These are phyloP conservation scores for Hirsutella thompsonii DNA, from an alignment of 2,329 filamentous ascomycete species.

Conservation along the genomic window DNA sequence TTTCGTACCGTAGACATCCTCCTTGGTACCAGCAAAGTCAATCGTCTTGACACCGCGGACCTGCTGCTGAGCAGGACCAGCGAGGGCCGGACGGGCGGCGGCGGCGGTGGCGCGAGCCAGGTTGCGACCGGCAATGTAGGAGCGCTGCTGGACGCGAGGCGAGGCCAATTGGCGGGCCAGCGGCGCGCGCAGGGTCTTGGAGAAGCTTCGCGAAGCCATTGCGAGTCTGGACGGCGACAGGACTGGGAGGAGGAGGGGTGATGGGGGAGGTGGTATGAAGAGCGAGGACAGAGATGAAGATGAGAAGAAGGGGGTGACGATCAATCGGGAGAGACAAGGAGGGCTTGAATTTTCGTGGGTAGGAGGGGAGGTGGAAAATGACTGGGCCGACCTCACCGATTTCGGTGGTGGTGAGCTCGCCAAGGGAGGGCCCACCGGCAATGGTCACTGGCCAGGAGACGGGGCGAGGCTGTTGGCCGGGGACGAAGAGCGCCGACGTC, in stretches of 20 bases:
- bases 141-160: conserved; percentile 47
- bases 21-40: conserved; percentile 92
- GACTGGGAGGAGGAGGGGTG: neutral
- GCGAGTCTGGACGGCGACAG: conserved; percentile 8
- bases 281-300: neutral
- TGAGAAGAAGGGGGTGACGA: neutral
- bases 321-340: neutral
- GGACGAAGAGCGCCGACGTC: neutral
- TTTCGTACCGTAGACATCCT: conserved; percentile 76
- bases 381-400: neutral
- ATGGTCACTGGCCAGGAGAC: neutral
- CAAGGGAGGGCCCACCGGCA: neutral
- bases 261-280: neutral
- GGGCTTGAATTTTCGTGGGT: neutral
- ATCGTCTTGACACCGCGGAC: conserved; percentile 92
- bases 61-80: conserved; percentile 46
- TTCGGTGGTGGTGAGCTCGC: neutral
- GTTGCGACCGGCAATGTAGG: conserved; percentile 48
- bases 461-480: neutral
- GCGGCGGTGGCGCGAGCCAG: conserved; percentile 36
- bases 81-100: conserved; percentile 35
- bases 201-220: conserved; percentile 71
- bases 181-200: conserved; percentile 51
- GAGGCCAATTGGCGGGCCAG: conserved; percentile 51
- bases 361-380: neutral